Evolutionary conservation across 139 green algal genomes (phyloP).

Genomic region (Tetraselmis striata): DNA sequence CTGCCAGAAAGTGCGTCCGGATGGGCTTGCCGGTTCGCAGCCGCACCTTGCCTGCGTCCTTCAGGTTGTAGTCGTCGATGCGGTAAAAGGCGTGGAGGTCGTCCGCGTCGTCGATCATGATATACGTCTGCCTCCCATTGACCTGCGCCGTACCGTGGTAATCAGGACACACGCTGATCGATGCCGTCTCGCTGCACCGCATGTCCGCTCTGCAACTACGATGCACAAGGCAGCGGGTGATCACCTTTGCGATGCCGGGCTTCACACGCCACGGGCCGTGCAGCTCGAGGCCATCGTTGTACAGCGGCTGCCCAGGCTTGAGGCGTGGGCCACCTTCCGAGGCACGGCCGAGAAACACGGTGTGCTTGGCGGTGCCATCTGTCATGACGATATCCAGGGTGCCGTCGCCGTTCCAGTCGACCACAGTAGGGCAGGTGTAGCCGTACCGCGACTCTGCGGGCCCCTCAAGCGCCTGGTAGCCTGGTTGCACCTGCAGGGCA

Average conservation of each 20-base stretch:
- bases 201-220: too few species aligned
- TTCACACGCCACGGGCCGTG: conserved; percentile 21
- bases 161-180: too few species aligned
- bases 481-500: background rate
- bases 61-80: conserved; percentile 19
- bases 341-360: conserved; percentile 6
- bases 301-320: conserved; percentile 2
- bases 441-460: conserved; percentile 18
- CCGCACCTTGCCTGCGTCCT: conserved; percentile 18
- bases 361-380: conserved; percentile 6
- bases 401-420: conserved; percentile 20
- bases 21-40: conserved; percentile 13
- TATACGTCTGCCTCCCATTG: background rate
- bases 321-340: background rate
- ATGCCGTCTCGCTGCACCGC: too few species aligned
- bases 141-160: too few species aligned
- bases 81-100: conserved; percentile 19
- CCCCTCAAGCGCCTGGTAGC: conserved; percentile 17
- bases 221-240: too few species aligned
- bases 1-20: conserved; percentile 11
- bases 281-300: conserved; percentile 17
- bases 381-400: conserved; percentile 14
- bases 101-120: conserved; percentile 13
- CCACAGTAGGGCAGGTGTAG: conserved; percentile 11
- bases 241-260: conserved; percentile 4